phyloP scores from a whole-genome alignment of 2,329 filamentous ascomycete species.

The Diaporthe sp. region DNA sequence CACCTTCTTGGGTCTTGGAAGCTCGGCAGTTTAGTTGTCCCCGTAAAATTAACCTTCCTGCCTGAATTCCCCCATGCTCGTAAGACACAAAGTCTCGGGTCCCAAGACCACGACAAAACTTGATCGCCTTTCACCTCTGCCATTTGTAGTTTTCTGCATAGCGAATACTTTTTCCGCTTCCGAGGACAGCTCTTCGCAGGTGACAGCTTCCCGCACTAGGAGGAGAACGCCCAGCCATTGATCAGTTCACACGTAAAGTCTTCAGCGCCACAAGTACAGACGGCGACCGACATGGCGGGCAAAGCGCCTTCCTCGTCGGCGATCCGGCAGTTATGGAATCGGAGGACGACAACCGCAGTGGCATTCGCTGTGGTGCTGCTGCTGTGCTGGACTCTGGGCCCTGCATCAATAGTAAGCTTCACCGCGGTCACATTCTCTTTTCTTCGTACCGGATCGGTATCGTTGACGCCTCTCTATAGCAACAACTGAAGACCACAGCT shows the following conservation, averaged over 20 bases:
- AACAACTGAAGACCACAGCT: neutral
- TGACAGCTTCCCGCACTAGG: too few species aligned
- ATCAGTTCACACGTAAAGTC: too few species aligned
- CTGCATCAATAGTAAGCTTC: neutral
- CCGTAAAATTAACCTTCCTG: conserved; percentile 7
- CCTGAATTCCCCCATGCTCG: neutral
- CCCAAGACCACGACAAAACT: neutral
- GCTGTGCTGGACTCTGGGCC: conserved; percentile 7
- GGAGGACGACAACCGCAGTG: neutral
- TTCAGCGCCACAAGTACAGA: neutral
- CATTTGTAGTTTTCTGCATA: too few species aligned
- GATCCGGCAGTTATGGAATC: conserved; percentile 3
- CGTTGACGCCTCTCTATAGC: neutral
- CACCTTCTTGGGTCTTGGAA: conserved; percentile 6
- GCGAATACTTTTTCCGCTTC: neutral
- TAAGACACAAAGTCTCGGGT: neutral
- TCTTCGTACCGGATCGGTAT: neutral
- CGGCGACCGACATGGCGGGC: neutral
- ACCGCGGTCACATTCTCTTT: neutral
- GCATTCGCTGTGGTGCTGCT: neutral
- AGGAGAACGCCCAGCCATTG: neutral
- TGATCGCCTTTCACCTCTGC: neutral
- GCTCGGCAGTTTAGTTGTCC: neutral
- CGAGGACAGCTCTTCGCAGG: too few species aligned
- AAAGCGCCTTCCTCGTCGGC: neutral